Percentiles rank a stretch among this genome's conserved stretches.
These are phyloP conservation scores for Trichoderma aggressivum DNA, from an alignment of 2,329 filamentous ascomycete species.

Conservation along the genomic window DNA sequence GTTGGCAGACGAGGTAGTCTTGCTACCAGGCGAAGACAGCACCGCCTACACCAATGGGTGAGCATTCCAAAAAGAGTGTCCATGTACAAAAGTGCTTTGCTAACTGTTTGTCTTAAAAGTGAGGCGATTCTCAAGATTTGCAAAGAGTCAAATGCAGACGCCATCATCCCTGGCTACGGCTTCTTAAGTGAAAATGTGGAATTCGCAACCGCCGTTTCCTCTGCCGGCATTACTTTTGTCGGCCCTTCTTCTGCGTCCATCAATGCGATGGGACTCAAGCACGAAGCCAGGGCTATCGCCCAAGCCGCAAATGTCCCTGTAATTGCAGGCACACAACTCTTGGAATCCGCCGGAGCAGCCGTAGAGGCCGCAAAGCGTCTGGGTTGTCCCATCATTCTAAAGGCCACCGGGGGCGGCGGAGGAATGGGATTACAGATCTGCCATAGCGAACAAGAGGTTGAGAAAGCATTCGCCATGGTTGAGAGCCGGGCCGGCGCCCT, in stretches of 20 bases:
- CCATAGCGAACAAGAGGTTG: neutral
- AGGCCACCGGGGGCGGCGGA: neutral
- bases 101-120: neutral
- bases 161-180: neutral
- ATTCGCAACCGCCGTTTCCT: neutral
- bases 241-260: neutral
- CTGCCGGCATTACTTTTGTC: neutral
- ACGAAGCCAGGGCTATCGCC: neutral
- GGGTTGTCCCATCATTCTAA: neutral
- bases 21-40: neutral
- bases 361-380: neutral
- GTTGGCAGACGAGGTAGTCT: neutral
- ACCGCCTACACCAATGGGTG: neutral
- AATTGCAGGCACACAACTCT: neutral
- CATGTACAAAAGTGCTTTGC: neutral
- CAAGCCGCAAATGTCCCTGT: neutral
- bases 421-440: neutral
- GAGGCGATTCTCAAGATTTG: neutral
- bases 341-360: neutral
- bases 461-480: neutral
- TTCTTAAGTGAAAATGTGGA: neutral
- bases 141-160: neutral
- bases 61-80: neutral
- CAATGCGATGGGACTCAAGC: neutral
- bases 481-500: slow-evolving; percentile 32